Percentiles rank a stretch among this genome's conserved stretches.
Evolutionary conservation across 805 yeast genomes (phyloP).

Genomic region (Candida sakaeoensis): DNA sequence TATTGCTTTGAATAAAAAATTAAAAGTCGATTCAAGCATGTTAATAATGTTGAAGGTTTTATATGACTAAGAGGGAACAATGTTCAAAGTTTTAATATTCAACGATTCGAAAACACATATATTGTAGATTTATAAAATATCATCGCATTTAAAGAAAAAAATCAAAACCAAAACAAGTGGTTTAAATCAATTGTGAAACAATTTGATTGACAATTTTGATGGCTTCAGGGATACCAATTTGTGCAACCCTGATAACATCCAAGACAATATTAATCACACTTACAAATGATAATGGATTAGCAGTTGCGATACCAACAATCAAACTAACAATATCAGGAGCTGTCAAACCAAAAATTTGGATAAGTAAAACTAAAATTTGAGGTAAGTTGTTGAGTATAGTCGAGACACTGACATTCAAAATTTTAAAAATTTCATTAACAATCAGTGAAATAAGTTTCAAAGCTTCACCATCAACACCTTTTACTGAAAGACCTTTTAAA

Average conservation of each 20-base stretch:
- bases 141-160: no score
- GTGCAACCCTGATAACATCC: background rate
- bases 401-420: slow-evolving; percentile 1
- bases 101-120: no score
- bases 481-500: background rate
- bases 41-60: no score
- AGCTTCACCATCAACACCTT: background rate
- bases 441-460: background rate
- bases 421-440: slow-evolving; percentile 2
- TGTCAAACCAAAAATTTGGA: background rate
- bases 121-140: no score
- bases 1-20: no score
- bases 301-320: slow-evolving; percentile 1
- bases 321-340: slow-evolving; percentile 5
- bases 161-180: background rate
- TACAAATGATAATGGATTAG: background rate
- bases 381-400: slow-evolving; percentile 3
- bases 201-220: background rate
- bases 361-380: background rate
- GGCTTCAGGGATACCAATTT: background rate
- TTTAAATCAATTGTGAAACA: slow-evolving; percentile 1
- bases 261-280: background rate
- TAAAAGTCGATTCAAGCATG: no score
- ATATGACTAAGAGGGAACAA: no score
- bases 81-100: no score